A percentile compares a stretch with the other conserved stretches of the same genome.
These are phyloP conservation scores for Aureobasidium sp. DNA, from an alignment of 2,329 filamentous ascomycete species.

Conservation along the genomic window DNA sequence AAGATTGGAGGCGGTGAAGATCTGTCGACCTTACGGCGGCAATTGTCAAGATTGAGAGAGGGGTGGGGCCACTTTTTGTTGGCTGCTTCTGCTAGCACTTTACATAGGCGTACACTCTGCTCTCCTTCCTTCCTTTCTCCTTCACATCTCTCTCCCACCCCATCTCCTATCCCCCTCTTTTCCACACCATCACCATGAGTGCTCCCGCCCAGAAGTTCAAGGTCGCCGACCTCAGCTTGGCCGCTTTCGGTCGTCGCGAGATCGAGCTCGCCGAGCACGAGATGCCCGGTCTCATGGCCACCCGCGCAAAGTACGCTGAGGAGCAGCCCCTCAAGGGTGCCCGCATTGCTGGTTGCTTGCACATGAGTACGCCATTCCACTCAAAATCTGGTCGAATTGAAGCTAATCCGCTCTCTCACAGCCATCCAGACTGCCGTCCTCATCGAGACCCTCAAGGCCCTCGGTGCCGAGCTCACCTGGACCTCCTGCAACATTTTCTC, in stretches of 20 bases:
- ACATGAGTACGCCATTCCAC: constrained; percentile 64
- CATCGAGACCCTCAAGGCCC: constrained; percentile 90
- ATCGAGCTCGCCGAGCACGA: constrained; percentile 88
- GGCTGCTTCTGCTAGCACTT: background rate
- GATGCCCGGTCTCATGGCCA: constrained; percentile 98
- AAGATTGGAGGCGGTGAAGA: constrained; percentile 6
- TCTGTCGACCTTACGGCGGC: background rate
- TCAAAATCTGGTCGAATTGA: background rate
- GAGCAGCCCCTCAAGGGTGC: constrained; percentile 94
- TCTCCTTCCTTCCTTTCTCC: constrained; percentile 15
- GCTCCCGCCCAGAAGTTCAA: constrained; percentile 91
- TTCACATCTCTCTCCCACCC: constrained; percentile 14
- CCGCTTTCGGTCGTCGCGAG: constrained; percentile 97
- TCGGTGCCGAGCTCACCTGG: constrained; percentile 98
- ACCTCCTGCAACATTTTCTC: constrained; percentile 99
- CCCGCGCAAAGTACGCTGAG: constrained; percentile 77
- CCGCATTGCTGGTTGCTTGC: constrained; percentile 93
- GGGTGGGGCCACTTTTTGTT: constrained; percentile 11
- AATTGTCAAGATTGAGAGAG: constrained; percentile 4
- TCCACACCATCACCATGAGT: constrained; percentile 43
- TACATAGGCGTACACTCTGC: background rate
- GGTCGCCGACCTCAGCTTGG: constrained; percentile 94
- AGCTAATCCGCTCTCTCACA: constrained; percentile 24
- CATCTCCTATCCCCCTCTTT: constrained; percentile 13
- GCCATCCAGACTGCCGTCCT: constrained; percentile 98